phyloP scores from a whole-genome alignment of 2,329 filamentous ascomycete species.

The Paecilomyces fulvus region DNA sequence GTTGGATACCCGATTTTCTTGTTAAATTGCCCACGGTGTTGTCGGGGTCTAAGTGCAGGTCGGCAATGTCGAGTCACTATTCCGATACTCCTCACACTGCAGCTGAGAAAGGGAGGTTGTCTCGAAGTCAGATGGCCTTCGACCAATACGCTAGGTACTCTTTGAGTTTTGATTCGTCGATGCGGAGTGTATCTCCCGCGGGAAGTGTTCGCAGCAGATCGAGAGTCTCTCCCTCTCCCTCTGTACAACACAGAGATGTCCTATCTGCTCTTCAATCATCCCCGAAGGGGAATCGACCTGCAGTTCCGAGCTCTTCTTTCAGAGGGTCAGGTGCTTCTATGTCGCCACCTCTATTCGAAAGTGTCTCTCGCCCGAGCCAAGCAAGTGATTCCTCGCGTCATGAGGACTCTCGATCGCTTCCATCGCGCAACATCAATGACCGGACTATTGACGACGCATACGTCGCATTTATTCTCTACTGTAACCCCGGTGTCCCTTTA shows the following conservation, averaged over 20 bases:
- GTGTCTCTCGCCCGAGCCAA: conserved; percentile 17
- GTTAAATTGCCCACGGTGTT: background rate
- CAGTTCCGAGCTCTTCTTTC: conserved; percentile 14
- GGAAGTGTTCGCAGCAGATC: conserved; percentile 25
- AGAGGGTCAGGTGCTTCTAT: conserved; percentile 27
- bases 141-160: conserved; percentile 34
- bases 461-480: conserved; percentile 77
- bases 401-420: conserved; percentile 47
- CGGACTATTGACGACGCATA: conserved; percentile 74
- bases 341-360: conserved; percentile 31
- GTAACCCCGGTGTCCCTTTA: conserved; percentile 72
- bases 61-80: conserved; percentile 25
- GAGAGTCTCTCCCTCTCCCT: conserved; percentile 25
- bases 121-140: conserved; percentile 21
- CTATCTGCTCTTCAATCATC: conserved; percentile 32
- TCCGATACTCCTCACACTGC: conserved; percentile 19
- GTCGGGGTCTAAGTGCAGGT: background rate
- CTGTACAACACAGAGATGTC: conserved; percentile 29
- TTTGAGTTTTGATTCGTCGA: conserved; percentile 22
- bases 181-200: conserved; percentile 30
- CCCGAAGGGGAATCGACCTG: conserved; percentile 23
- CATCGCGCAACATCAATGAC: conserved; percentile 58
- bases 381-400: conserved; percentile 28
- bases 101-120: conserved; percentile 16
- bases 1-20: background rate